A percentile compares a stretch with the other conserved stretches of the same genome.
Evolutionary conservation across 2,329 filamentous ascomycete species (phyloP).

Genomic region (Sclerotinia trifoliorum): DNA sequence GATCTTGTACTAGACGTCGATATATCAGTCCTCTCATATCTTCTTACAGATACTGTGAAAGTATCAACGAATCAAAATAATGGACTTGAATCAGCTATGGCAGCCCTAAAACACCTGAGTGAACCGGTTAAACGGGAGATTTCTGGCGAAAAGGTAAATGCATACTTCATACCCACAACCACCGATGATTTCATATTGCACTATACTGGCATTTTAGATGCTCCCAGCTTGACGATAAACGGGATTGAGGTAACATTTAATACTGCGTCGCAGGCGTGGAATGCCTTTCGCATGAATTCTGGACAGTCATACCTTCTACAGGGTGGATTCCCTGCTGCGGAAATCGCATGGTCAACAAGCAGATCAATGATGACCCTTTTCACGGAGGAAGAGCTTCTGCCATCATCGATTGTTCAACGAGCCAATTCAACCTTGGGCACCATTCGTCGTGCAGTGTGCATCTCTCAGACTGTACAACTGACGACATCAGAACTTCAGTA

Average conservation of each 20-base stretch:
- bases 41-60: neutral
- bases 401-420: neutral
- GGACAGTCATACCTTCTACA: neutral
- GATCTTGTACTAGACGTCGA: neutral
- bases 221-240: neutral
- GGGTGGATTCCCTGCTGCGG: neutral
- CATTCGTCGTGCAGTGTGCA: neutral
- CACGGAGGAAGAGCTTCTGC: neutral
- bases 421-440: neutral
- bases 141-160: neutral
- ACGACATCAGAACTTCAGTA: neutral
- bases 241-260: neutral
- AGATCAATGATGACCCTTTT: neutral
- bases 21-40: neutral
- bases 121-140: neutral
- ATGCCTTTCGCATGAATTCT: neutral
- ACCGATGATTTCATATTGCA: neutral
- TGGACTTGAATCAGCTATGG: neutral
- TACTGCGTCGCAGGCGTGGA: neutral
- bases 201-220: neutral
- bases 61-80: neutral
- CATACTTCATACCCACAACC: neutral
- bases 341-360: neutral
- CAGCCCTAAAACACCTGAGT: neutral
- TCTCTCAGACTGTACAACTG: neutral